A percentile compares a stretch with the other conserved stretches of the same genome.
Conservation (phyloP, 2,329 filamentous ascomycete species). For the Penicillium brasilianum region DNA sequence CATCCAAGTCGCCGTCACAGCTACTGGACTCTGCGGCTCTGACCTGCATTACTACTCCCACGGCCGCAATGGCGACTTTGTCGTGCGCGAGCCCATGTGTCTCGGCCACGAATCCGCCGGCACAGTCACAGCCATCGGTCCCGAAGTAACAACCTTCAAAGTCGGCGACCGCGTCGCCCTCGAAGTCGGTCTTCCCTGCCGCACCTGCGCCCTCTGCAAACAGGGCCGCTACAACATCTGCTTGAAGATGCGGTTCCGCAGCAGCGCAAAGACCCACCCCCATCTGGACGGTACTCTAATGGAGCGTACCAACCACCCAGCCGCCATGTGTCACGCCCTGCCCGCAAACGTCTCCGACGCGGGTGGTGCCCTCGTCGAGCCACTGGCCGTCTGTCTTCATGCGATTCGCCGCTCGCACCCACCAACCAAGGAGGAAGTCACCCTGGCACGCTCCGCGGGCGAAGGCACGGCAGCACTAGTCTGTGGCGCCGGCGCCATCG, state of each 20-base stretch:
- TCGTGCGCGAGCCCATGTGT: slow-evolving; percentile 80
- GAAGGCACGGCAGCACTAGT: slow-evolving; percentile 58
- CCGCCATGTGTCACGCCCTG: slow-evolving; percentile 63
- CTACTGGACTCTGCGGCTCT: slow-evolving; percentile 72
- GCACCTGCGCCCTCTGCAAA: slow-evolving; percentile 61
- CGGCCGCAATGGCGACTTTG: slow-evolving; percentile 84
- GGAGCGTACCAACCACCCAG: slow-evolving; percentile 66
- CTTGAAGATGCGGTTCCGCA: slow-evolving; percentile 62
- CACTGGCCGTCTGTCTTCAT: slow-evolving; percentile 65
- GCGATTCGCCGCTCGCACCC: slow-evolving; percentile 61
- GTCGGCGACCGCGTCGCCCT: slow-evolving; percentile 86
- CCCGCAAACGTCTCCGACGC: slow-evolving; percentile 59
- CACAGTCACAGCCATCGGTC: slow-evolving; percentile 73
- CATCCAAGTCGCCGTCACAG: slow-evolving; percentile 67
- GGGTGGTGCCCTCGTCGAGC: slow-evolving; percentile 64
- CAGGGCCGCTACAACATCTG: slow-evolving; percentile 68
- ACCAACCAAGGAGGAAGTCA: slow-evolving; percentile 42
- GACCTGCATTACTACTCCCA: slow-evolving; percentile 86
- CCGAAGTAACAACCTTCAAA: slow-evolving; percentile 65
- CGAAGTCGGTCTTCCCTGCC: slow-evolving; percentile 88
- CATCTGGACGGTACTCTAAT: slow-evolving; percentile 69
- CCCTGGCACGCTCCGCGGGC: slow-evolving; percentile 47
- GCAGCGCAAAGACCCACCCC: slow-evolving; percentile 64
- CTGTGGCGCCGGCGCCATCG: slow-evolving; percentile 66
- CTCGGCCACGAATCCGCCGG: slow-evolving; percentile 80